Conservation (phyloP, 345 rosid species). For the Eucalyptus dawsonii region DNA sequence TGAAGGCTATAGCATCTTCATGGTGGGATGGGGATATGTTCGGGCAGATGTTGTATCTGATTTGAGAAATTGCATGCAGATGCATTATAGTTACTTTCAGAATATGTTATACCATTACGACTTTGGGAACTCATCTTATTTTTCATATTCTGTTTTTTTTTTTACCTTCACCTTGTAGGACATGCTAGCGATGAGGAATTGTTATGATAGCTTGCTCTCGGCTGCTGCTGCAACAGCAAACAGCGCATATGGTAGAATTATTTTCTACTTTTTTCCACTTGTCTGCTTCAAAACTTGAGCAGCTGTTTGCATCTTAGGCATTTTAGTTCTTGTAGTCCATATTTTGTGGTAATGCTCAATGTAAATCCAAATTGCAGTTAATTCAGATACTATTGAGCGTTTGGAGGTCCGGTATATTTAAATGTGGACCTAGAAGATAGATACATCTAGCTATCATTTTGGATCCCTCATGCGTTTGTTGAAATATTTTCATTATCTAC, state of each 20-base stretch:
- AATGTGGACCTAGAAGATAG: not conserved
- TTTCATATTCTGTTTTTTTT: not conserved
- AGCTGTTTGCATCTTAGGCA: not conserved
- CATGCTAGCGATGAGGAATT: constrained; percentile 80
- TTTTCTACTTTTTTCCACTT: not conserved
- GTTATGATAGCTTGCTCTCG: constrained; percentile 93
- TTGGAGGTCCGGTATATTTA: not conserved
- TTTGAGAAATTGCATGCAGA: not conserved
- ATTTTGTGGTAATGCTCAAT: not conserved
- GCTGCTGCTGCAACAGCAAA: constrained; percentile 94
- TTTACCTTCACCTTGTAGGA: constrained; percentile 29
- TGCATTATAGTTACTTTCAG: not conserved
- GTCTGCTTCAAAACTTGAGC: not conserved
- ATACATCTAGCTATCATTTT: not conserved
- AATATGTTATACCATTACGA: not conserved
- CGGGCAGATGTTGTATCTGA: not conserved
- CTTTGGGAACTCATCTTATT: not conserved
- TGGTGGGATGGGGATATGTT: not conserved
- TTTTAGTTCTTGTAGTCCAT: not conserved
- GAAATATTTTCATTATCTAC: not conserved
- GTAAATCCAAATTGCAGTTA: not conserved
- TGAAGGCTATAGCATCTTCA: not conserved
- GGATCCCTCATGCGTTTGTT: not conserved
- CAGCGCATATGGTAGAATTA: constrained; percentile 70
- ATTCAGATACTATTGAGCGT: not conserved